These are phyloP conservation scores for Fusarium xylarioides DNA, from an alignment of 2,329 filamentous ascomycete genomes.

Conservation along the genomic window DNA sequence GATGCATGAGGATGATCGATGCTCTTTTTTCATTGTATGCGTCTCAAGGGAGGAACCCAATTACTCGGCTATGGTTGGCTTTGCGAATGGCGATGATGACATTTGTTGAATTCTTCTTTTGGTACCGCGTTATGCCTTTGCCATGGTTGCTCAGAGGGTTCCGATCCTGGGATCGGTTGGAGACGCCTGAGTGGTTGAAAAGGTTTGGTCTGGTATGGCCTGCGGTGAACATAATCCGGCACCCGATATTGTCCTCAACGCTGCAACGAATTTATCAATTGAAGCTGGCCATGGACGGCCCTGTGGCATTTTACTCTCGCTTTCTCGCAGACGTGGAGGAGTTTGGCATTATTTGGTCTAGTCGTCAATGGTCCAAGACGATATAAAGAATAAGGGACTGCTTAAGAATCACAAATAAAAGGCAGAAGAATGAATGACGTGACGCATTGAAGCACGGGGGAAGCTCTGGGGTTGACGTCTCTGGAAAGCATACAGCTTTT, in stretches of 20 bases:
- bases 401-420: constrained; percentile 29
- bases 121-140: constrained; percentile 36
- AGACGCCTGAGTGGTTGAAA: constrained; percentile 38
- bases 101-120: constrained; percentile 37
- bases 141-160: constrained; percentile 36
- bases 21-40: constrained; percentile 52
- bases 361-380: constrained; percentile 35
- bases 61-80: constrained; percentile 40
- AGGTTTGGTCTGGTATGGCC: constrained; percentile 31
- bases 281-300: constrained; percentile 41
- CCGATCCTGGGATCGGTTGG: constrained; percentile 29
- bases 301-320: constrained; percentile 40
- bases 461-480: constrained; percentile 10
- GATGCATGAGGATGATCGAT: constrained; percentile 60
- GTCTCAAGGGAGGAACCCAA: constrained; percentile 42
- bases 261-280: constrained; percentile 43
- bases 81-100: constrained; percentile 37
- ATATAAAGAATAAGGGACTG: constrained; percentile 37
- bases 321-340: constrained; percentile 38
- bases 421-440: constrained; percentile 30
- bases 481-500: constrained; percentile 22
- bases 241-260: constrained; percentile 38
- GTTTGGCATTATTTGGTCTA: constrained; percentile 34
- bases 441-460: constrained; percentile 21
- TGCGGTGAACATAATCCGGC: constrained; percentile 31